phyloP scores from a whole-genome alignment of 805 yeast species.

The Ogataea paraovalis region DNA sequence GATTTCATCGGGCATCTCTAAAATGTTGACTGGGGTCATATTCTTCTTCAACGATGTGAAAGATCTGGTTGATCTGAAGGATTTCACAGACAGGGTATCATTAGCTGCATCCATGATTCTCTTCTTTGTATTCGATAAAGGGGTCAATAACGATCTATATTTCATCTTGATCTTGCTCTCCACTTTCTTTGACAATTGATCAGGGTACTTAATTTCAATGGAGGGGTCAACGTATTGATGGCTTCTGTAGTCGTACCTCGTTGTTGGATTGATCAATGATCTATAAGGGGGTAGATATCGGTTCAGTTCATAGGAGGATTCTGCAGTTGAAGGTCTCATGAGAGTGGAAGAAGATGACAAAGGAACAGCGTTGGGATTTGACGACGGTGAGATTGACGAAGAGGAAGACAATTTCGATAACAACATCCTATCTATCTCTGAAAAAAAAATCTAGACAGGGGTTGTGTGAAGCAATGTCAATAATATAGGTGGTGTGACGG shows the following conservation, averaged over 20 bases:
- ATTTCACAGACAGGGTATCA: conserved; percentile 37
- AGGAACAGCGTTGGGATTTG: neutral
- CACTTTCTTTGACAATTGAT: conserved; percentile 11
- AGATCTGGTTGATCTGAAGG: conserved; percentile 30
- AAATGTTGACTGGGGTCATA: conserved; percentile 7
- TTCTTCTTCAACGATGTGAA: conserved; percentile 8
- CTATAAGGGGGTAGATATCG: conserved; percentile 48
- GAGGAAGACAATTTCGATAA: neutral
- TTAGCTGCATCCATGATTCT: conserved; percentile 38
- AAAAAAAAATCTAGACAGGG: no score
- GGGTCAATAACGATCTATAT: conserved; percentile 43
- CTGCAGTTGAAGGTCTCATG: neutral
- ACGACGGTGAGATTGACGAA: neutral
- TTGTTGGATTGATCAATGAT: conserved; percentile 45
- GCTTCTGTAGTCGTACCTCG: conserved; percentile 47
- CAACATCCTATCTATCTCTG: no score
- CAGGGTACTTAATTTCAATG: conserved; percentile 15
- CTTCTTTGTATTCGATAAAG: conserved; percentile 24
- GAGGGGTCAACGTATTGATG: conserved; percentile 35
- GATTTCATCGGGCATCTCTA: conserved; percentile 42
- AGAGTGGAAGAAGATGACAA: neutral
- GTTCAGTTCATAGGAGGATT: conserved; percentile 19
- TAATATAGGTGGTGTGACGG: no score
- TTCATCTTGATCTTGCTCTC: conserved; percentile 38
- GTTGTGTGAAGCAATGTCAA: no score